Percentiles rank a stretch among this genome's conserved stretches.
Evolutionary conservation across 139 green algal species (phyloP).

Genomic region (Mesotaenium endlicherianum): DNA sequence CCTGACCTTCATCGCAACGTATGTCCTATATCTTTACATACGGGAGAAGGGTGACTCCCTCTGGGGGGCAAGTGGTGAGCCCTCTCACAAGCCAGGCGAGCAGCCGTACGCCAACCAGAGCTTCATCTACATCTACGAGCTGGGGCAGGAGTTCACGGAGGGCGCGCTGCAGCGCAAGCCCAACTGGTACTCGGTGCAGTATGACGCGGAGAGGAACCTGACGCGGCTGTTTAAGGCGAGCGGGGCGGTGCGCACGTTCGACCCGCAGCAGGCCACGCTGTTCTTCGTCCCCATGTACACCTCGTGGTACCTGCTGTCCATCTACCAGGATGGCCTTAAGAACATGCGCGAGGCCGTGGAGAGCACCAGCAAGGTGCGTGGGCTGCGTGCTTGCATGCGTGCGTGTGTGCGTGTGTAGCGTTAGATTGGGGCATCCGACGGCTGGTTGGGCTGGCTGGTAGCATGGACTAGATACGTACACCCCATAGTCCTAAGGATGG

Average conservation of each 20-base stretch:
- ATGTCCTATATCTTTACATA: no score
- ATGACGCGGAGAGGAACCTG: background rate
- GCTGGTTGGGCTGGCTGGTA: no score
- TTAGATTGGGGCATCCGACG: no score
- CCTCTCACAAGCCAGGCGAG: no score
- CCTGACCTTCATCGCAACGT: no score
- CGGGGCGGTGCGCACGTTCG: background rate
- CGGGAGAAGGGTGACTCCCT: no score
- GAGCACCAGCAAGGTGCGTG: background rate
- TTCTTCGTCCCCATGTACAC: background rate
- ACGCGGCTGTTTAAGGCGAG: background rate
- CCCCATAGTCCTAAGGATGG: no score
- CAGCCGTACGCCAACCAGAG: background rate
- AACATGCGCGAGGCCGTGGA: background rate
- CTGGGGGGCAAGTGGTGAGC: no score
- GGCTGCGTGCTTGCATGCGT: no score
- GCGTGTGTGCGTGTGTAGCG: no score
- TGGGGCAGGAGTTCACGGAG: background rate
- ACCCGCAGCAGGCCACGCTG: background rate
- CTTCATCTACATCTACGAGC: constrained; percentile 23
- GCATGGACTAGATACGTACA: no score
- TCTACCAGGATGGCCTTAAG: background rate
- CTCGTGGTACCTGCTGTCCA: background rate
- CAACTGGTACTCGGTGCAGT: background rate
- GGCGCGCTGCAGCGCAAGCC: background rate